These are phyloP conservation scores for Teratosphaeriaceae sp. DNA, from an alignment of 2,329 filamentous ascomycete genomes.

Conservation along the genomic window DNA sequence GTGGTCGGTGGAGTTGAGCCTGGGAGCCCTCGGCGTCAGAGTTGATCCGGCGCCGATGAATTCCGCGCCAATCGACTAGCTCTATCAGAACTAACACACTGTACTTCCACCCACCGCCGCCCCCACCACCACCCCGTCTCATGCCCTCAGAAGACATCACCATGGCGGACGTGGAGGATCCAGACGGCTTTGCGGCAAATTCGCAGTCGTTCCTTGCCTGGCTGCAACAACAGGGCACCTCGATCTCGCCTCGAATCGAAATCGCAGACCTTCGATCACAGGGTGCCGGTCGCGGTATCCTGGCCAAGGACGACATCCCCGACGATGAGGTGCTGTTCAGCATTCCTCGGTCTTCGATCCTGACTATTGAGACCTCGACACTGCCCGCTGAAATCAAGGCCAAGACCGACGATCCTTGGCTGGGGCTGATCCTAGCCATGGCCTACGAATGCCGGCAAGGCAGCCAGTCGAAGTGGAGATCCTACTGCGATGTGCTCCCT, in stretches of 20 bases:
- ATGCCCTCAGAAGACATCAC: neutral
- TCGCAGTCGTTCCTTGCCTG: slow-evolving; percentile 46
- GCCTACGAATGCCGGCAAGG: slow-evolving; percentile 64
- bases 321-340: slow-evolving; percentile 74
- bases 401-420: slow-evolving; percentile 39
- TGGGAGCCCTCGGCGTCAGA: too few relatives aligned
- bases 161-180: neutral
- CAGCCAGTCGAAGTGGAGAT: slow-evolving; percentile 61
- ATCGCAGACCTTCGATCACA: slow-evolving; percentile 51
- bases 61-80: slow-evolving; percentile 1
- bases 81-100: too few relatives aligned
- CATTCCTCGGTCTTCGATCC: slow-evolving; percentile 64
- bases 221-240: slow-evolving; percentile 48
- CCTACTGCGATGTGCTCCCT: slow-evolving; percentile 73
- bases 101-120: neutral
- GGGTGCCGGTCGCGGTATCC: slow-evolving; percentile 57
- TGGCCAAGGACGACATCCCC: slow-evolving; percentile 62
- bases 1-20: too few relatives aligned
- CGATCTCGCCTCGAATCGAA: slow-evolving; percentile 51
- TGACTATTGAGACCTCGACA: slow-evolving; percentile 66
- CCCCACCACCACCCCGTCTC: neutral
- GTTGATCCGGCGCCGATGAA: too few relatives aligned
- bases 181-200: neutral
- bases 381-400: slow-evolving; percentile 39
- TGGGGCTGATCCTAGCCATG: slow-evolving; percentile 67